These are phyloP conservation scores for Thelonectria blattea DNA, from an alignment of 2,329 filamentous ascomycete species.

Conservation along the genomic window DNA sequence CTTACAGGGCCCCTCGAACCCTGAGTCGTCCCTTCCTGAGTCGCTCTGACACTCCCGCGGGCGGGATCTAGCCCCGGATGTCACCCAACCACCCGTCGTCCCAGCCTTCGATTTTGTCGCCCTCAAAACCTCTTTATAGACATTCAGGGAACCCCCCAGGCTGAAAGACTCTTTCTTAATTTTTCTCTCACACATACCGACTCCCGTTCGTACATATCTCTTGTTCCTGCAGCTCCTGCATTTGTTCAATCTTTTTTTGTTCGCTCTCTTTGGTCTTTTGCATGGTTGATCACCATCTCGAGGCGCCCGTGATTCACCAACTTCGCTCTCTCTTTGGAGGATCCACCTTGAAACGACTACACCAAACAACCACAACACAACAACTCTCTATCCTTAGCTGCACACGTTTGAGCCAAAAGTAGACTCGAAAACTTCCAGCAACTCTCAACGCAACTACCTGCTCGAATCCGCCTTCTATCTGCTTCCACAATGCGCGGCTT, in stretches of 20 bases:
- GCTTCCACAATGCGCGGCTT: slow-evolving; percentile 41
- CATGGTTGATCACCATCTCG: neutral
- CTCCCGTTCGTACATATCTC: neutral
- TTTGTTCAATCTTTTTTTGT: neutral
- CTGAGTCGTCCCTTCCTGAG: no score
- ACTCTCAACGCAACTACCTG: neutral
- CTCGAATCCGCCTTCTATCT: neutral
- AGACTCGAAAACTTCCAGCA: neutral
- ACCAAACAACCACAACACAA: no score
- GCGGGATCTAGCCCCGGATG: slow-evolving; percentile 21
- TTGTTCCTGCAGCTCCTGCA: neutral
- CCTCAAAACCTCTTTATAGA: slow-evolving; percentile 30
- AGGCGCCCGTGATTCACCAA: neutral
- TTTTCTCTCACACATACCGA: slow-evolving; percentile 14
- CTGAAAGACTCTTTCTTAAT: slow-evolving; percentile 5
- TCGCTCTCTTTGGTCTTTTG: neutral
- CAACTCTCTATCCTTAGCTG: neutral
- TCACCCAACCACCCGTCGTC: slow-evolving; percentile 35
- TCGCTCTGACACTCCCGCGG: slow-evolving; percentile 20
- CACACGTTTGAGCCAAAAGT: neutral
- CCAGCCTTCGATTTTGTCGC: slow-evolving; percentile 38
- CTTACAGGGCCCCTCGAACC: neutral
- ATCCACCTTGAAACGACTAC: neutral
- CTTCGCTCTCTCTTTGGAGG: neutral
- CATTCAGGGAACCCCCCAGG: slow-evolving; percentile 20